phyloP scores from a whole-genome alignment of 2,329 filamentous ascomycete species.

The Metarhizium anisopliae region DNA sequence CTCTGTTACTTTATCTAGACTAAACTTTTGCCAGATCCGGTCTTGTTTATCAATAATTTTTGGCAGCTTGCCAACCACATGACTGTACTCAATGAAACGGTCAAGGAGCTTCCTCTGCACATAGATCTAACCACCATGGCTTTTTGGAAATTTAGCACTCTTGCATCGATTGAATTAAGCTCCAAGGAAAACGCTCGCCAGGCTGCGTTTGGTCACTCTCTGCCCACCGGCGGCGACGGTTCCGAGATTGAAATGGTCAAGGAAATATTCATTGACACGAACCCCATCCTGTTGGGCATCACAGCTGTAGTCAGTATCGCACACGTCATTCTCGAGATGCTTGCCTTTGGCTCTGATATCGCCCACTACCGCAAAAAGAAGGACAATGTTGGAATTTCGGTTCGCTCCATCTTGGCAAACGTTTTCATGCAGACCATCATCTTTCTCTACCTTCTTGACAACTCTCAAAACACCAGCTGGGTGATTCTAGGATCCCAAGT shows the following conservation, averaged over 20 bases:
- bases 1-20: not conserved
- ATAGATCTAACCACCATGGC: constrained; percentile 75
- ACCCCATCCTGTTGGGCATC: constrained; percentile 78
- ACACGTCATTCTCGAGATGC: constrained; percentile 90
- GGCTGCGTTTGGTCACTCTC: constrained; percentile 62
- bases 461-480: constrained; percentile 96
- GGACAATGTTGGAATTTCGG: constrained; percentile 93
- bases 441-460: constrained; percentile 94
- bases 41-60: constrained; percentile 90
- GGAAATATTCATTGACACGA: constrained; percentile 87
- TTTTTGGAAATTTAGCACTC: constrained; percentile 83
- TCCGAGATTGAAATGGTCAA: constrained; percentile 97
- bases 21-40: constrained; percentile 44
- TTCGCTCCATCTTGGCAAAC: constrained; percentile 92
- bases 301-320: constrained; percentile 78
- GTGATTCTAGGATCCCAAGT: constrained; percentile 96
- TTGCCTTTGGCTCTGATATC: constrained; percentile 97
- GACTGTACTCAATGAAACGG: constrained; percentile 83
- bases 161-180: constrained; percentile 78
- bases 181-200: constrained; percentile 75
- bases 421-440: constrained; percentile 96
- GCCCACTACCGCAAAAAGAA: constrained; percentile 99
- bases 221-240: constrained; percentile 76
- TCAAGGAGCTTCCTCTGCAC: constrained; percentile 70
- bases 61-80: constrained; percentile 93